Evolutionary conservation across 2,329 filamentous ascomycete species (phyloP).

Genomic region (Didymella lethalis): DNA sequence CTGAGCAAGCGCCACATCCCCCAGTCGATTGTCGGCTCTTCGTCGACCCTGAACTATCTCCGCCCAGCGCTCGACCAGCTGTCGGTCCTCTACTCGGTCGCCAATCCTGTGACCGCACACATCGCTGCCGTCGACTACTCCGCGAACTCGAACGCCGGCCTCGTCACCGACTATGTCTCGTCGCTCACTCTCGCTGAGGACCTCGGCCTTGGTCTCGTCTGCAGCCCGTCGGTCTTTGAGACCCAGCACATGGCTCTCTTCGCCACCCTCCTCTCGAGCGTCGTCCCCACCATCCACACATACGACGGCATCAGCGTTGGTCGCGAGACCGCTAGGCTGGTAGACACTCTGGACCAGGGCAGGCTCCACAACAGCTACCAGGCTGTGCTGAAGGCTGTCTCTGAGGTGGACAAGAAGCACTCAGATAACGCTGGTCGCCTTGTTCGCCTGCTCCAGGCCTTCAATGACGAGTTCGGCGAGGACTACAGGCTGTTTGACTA

Average conservation of each 20-base stretch:
- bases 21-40: conserved; percentile 88
- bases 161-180: conserved; percentile 87
- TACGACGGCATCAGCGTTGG: conserved; percentile 87
- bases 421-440: conserved; percentile 75
- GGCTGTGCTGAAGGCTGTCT: conserved; percentile 68
- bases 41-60: conserved; percentile 80
- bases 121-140: conserved; percentile 89
- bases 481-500: conserved; percentile 96
- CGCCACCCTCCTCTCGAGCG: conserved; percentile 77
- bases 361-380: conserved; percentile 75
- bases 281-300: conserved; percentile 84
- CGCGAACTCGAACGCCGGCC: conserved; percentile 67
- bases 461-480: conserved; percentile 93
- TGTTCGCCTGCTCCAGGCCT: conserved; percentile 72
- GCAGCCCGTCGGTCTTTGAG: conserved; percentile 87
- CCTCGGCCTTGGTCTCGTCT: conserved; percentile 83
- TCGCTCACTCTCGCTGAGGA: conserved; percentile 86
- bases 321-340: conserved; percentile 80
- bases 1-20: conserved; percentile 88
- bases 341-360: conserved; percentile 78
- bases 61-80: conserved; percentile 89
- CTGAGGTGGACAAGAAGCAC: conserved; percentile 71
- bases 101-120: conserved; percentile 92
- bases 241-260: conserved; percentile 95
- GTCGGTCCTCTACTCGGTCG: conserved; percentile 86